phyloP scores from a whole-genome alignment of 129 eudicot genomes.

The Daucus carota region DH1_v3.0 NC_030385.2:36293501-36294000 shows the following conservation, averaged over 20 bases:
- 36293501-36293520: too few relatives aligned
- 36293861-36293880: slow-evolving; percentile 17
- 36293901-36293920: slow-evolving; percentile 89
- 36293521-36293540: too few relatives aligned
- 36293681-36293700: too few relatives aligned
- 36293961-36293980: slow-evolving; percentile 98
- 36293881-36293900: slow-evolving; percentile 91
- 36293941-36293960: slow-evolving; percentile 84
- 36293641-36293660: too few relatives aligned
- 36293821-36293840: background rate
- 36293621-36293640: too few relatives aligned
- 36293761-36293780: background rate
- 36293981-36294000: slow-evolving; percentile 27
- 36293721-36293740: too few relatives aligned
- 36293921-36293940: slow-evolving; percentile 87
- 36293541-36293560: too few relatives aligned
- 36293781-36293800: background rate
- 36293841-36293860: background rate
- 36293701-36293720: too few relatives aligned
- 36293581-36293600: too few relatives aligned
- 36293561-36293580: too few relatives aligned
- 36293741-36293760: background rate
- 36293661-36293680: too few relatives aligned
- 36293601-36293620: too few relatives aligned
- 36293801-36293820: background rate